Percentiles rank a stretch among this genome's conserved stretches.
These are phyloP conservation scores for Glonium stellatum DNA, from an alignment of 495 filamentous ascomycete species.

Conservation along the genomic window DNA sequence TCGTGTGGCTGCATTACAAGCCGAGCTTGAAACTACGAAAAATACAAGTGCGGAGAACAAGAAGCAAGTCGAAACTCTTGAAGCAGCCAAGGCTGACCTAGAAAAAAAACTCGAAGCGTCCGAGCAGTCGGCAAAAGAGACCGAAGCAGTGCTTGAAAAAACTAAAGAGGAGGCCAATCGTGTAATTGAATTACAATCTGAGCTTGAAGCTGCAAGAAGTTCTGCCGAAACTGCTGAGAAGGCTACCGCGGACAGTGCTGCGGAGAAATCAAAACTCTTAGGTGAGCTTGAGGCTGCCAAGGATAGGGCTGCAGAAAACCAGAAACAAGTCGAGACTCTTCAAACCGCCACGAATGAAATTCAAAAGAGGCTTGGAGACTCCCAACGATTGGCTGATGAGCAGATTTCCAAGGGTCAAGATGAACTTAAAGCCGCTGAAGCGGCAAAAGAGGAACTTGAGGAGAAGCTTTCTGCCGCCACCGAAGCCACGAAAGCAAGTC, in stretches of 20 bases:
- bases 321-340: not conserved
- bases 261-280: not conserved
- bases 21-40: slow-evolving; percentile 10
- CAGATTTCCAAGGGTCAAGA: not conserved
- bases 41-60: not conserved
- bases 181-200: slow-evolving; percentile 22
- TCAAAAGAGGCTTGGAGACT: not conserved
- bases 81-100: slow-evolving; percentile 1
- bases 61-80: slow-evolving; percentile 6
- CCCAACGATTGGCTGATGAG: not conserved
- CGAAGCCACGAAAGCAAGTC: not conserved
- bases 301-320: not conserved
- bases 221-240: not conserved
- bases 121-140: not conserved
- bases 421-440: not conserved
- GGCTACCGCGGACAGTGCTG: not conserved
- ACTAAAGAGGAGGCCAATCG: not conserved
- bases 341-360: not conserved
- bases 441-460: not conserved
- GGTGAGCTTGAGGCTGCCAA: slow-evolving; percentile 2
- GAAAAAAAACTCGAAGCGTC: slow-evolving; percentile 8
- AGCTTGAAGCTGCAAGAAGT: slow-evolving; percentile 7
- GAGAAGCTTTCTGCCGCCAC: not conserved
- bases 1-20: slow-evolving; percentile 21
- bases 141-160: slow-evolving; percentile 1